Base-by-base conservation (phyloP, 2,329 filamentous ascomycete species). In the Ophiosphaerella narmari region DNA sequence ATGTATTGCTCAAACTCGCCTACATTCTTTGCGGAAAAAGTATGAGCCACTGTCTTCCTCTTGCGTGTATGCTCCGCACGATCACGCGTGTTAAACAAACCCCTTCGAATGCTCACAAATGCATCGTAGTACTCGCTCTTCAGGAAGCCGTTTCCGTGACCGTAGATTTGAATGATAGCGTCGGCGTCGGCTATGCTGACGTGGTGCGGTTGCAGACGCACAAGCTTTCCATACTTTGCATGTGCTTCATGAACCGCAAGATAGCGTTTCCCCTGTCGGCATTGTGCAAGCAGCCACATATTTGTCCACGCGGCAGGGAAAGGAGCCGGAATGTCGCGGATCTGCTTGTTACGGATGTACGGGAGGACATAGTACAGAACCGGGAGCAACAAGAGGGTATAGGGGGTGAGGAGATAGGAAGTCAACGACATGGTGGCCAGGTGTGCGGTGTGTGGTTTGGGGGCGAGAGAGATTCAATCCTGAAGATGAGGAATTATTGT, bases 1-100 rank as follows among this genome's bases (percentile, higher is more conserved):
- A 96, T 93, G 73, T 93, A 96, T 43, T 91, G 89, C 77, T 96
- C 91, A 68, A 96, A 95, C 70, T 96, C 86, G 51, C 82, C 81
- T 46, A 96, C 82, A 8, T 85, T 89, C 75, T 93, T 95, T 53
- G 87, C 81, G 12, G 86, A 89, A 75, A 96, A 96, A 29, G 90
- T 94, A 72, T 96, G 90, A 1, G 89, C 86, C 40, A 96, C 84
- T 2, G 90, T 87, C 81, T 96, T 96, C 65, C 91, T 85, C 81
- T 96, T 97, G 56, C 91, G 86, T 0, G 87, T 87, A 72, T 97
- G 91, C 66, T 96, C 90, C 0, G 79, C 79, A 41, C 92, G 83
- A 74, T 92, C 85, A 29, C 92, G 82, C 0, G 91, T 96, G 74
- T 95, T 96, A 84, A 96, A 97, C 11, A 97, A 80, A 16, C 91